A percentile compares a stretch with the other conserved stretches of the same genome.
These are phyloP conservation scores for Zymoseptoria pseudotritici DNA, from an alignment of 2,329 filamentous ascomycete species.

Conservation along the genomic window DNA sequence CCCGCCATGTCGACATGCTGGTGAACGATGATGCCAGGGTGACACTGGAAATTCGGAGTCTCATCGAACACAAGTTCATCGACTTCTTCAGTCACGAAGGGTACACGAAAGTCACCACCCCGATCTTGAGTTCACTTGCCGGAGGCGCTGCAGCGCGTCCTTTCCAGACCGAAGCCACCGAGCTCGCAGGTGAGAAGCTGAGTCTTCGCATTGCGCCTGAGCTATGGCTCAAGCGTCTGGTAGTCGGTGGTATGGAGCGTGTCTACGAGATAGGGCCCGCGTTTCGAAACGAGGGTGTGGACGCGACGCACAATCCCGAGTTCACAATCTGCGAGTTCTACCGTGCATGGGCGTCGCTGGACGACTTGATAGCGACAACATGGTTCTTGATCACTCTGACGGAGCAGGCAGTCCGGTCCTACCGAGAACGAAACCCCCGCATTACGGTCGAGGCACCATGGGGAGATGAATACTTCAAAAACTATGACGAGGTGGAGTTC, in stretches of 20 bases:
- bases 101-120: conserved; percentile 86
- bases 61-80: conserved; percentile 66
- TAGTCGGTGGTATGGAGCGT: conserved; percentile 78
- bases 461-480: conserved; percentile 37
- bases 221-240: conserved; percentile 85
- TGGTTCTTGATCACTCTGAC: conserved; percentile 54
- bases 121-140: conserved; percentile 72
- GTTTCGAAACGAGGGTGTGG: conserved; percentile 84
- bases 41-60: conserved; percentile 64
- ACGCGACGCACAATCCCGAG: conserved; percentile 90
- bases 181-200: conserved; percentile 64
- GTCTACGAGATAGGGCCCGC: conserved; percentile 90
- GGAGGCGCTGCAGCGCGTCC: conserved; percentile 84
- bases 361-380: conserved; percentile 67
- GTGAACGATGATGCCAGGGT: conserved; percentile 63
- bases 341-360: conserved; percentile 70
- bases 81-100: conserved; percentile 62
- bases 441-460: background rate
- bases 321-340: conserved; percentile 99
- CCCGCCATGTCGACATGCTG: conserved; percentile 80
- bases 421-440: background rate
- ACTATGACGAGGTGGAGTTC: conserved; percentile 59
- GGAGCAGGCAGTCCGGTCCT: background rate
- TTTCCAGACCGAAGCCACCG: conserved; percentile 72
- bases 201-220: conserved; percentile 86